Conservation (phyloP, 1,139 yeast species). For the Schizosaccharomyces versatilis region DNA sequence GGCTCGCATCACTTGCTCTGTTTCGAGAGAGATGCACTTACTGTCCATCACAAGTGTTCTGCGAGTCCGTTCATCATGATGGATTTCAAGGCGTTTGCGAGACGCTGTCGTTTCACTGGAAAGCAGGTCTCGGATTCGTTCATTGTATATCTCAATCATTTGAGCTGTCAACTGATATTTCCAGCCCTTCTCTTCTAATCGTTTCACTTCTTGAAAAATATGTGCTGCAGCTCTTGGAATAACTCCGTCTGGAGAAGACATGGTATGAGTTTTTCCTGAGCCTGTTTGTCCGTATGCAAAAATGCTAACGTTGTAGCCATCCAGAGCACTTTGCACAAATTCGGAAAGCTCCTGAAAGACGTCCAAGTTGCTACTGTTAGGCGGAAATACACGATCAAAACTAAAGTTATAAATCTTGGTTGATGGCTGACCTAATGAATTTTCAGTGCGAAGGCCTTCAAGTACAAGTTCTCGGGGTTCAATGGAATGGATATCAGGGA, state of each 20-base stretch:
- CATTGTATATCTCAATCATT: slow-evolving; percentile 78
- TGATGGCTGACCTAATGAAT: slow-evolving; percentile 16
- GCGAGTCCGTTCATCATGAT: slow-evolving; percentile 37
- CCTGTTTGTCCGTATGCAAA: slow-evolving; percentile 98
- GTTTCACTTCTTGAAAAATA: slow-evolving; percentile 27
- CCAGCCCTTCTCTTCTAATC: slow-evolving; percentile 41
- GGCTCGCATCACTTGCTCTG: slow-evolving; percentile 29
- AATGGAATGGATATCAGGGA: slow-evolving; percentile 34
- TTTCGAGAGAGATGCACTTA: slow-evolving; percentile 28
- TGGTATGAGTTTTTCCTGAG: slow-evolving; percentile 82
- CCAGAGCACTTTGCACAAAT: slow-evolving; percentile 66
- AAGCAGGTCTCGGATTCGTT: slow-evolving; percentile 48
- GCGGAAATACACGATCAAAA: slow-evolving; percentile 57
- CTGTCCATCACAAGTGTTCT: slow-evolving; percentile 42
- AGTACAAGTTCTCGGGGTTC: slow-evolving; percentile 17
- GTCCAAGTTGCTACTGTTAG: slow-evolving; percentile 30
- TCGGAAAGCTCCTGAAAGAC: slow-evolving; percentile 74
- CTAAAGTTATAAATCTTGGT: slow-evolving; percentile 27
- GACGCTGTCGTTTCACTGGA: slow-evolving; percentile 16
- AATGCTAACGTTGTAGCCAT: slow-evolving; percentile 78
- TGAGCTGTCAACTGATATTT: slow-evolving; percentile 43
- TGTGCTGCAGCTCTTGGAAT: slow-evolving; percentile 55
- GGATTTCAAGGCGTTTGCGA: slow-evolving; percentile 37
- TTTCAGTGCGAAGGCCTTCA: slow-evolving; percentile 15
- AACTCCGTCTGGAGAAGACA: slow-evolving; percentile 61